A percentile compares a stretch with the other conserved stretches of the same genome.
phyloP scores from a whole-genome alignment of 192 early-diverging fungal genomes.

The Chytriomyces sp. region DNA sequence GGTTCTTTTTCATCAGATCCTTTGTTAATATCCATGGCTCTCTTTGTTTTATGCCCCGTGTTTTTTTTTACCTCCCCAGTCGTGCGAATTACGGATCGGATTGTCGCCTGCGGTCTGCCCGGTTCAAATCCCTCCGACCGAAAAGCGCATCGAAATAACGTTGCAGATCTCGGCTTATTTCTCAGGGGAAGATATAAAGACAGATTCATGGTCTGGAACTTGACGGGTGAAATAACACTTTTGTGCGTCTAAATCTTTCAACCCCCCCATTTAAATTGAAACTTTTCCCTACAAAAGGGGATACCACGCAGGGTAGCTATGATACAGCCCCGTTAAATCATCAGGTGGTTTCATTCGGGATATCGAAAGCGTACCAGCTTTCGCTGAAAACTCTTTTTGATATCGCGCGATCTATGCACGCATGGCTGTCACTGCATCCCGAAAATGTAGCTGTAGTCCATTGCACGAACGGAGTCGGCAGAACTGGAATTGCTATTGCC shows the following conservation, averaged over 20 bases:
- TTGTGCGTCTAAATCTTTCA: background rate
- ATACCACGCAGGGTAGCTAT: constrained; percentile 56
- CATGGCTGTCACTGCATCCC: constrained; percentile 55
- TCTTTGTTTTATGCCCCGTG: constrained; percentile 55
- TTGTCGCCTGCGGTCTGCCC: constrained; percentile 51
- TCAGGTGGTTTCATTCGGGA: constrained; percentile 54
- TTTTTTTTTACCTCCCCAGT: constrained; percentile 45
- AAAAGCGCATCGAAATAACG: constrained; percentile 49
- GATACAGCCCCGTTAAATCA: constrained; percentile 51
- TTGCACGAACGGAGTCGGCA: constrained; percentile 57
- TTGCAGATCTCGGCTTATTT: constrained; percentile 55
- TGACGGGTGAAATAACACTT: constrained; percentile 41
- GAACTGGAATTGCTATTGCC: constrained; percentile 53
- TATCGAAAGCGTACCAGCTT: constrained; percentile 59
- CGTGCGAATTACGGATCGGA: constrained; percentile 55
- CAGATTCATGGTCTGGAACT: constrained; percentile 63
- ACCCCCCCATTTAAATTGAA: background rate
- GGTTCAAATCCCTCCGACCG: constrained; percentile 43
- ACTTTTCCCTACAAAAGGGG: constrained; percentile 35
- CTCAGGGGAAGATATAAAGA: constrained; percentile 53
- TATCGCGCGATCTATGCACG: constrained; percentile 59
- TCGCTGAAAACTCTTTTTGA: constrained; percentile 58
- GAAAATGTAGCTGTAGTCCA: constrained; percentile 60
- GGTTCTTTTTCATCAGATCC: background rate
- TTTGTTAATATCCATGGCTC: constrained; percentile 32